Base-by-base conservation (phyloP, 2,329 filamentous ascomycete species). In the Trichoderma sp. region DNA sequence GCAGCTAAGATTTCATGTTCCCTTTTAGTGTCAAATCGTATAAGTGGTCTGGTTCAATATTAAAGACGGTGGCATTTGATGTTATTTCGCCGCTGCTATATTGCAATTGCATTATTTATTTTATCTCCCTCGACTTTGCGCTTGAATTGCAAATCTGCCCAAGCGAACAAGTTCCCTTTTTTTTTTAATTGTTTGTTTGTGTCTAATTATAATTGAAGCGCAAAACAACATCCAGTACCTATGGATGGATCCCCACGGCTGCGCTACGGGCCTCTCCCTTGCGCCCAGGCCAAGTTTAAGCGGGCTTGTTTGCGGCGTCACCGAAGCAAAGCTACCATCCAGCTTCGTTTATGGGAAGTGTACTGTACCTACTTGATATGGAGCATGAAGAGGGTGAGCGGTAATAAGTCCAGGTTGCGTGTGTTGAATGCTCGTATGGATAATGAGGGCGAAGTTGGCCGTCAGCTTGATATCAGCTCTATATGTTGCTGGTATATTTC, bases 231-330 rank as follows among this genome's bases (percentile, higher is more conserved):
- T 14, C 11, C 7, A 43, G 40, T 29, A n/a, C n/a, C n/a, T n/a
- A 43, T 56, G 61, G 19, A 64, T 43, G 61, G 61, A 64, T 55
- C 49, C 60, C 21, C 35, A 53, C 49, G 61, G 52, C 19, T 65
- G 37, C 62, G 53, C 62, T 57, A 53, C 59, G 62, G 53, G 24
- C 11, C 3, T 24, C 62, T n/a, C 63, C 55, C 63, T 67, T 59
- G 63, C 63, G 55, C 55, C 63, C 40, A 67, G 63, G 55, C 55
- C 63, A 59, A 67, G 63, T 40, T 40, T 55, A 59, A 52, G 55
- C 40, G 49, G 53, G 55, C 31, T 43, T 43, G 63, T 67, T 67
- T 67, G 63, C 63, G 63, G 63, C 63, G 63, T 67, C 63, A 67
- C 63, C 63, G 63, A 67, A 35, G 55, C 21, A 24, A 5, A 43